Conservation (phyloP, 202 grass and related monocot species). For the Saccharum hybrid region DNA sequence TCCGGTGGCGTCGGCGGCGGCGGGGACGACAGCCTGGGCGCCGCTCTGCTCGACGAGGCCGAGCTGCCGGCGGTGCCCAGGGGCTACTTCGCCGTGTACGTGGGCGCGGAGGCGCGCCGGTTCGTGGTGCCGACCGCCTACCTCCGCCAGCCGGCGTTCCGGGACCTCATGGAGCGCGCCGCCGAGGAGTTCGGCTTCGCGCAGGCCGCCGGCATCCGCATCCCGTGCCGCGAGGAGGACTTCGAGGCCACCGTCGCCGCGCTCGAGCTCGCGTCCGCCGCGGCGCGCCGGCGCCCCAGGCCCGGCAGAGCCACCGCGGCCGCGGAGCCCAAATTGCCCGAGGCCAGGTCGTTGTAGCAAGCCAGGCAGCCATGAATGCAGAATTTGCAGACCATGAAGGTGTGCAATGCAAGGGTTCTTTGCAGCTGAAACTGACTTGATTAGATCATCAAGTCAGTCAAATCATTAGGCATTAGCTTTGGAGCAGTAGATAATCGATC, state of each 20-base stretch:
- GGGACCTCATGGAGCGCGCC: constrained; percentile 65
- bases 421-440: too few relatives aligned
- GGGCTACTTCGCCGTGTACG: constrained; percentile 71
- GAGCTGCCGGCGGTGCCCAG: constrained; percentile 44
- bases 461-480: not conserved
- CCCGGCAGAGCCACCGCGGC: not conserved
- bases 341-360: constrained; percentile 16
- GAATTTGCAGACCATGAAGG: not conserved
- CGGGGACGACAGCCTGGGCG: constrained; percentile 9
- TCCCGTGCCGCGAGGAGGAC: constrained; percentile 71
- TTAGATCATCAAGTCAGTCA: too few relatives aligned
- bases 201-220: constrained; percentile 53
- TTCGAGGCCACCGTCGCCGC: constrained; percentile 52
- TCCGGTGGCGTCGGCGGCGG: too few relatives aligned
- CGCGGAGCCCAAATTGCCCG: not conserved
- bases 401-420: too few relatives aligned
- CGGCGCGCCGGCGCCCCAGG: not conserved
- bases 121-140: constrained; percentile 72
- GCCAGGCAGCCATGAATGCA: not conserved
- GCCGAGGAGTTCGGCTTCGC: constrained; percentile 76
- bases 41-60: constrained; percentile 29
- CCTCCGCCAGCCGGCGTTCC: constrained; percentile 59
- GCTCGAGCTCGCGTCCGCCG: not conserved
- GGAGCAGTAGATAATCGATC: not conserved
- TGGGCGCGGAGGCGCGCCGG: constrained; percentile 56